Evolutionary conservation across 768 basidiomycete species (phyloP).

Genomic region (Leccinum sublutescens): DNA sequence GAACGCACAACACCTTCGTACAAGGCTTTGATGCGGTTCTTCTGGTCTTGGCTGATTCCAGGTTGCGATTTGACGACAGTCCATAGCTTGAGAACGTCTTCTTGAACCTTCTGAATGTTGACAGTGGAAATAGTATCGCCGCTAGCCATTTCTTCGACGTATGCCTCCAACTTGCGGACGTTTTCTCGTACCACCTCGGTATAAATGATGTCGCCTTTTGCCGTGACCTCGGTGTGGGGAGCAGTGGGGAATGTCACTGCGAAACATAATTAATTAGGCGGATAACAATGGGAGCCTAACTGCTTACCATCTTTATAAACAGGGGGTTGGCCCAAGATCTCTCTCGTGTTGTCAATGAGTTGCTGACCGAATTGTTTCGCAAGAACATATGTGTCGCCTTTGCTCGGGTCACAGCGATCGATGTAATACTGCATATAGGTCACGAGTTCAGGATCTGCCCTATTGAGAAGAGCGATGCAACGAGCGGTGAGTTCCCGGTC

Average conservation of each 20-base stretch:
- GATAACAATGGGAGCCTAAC: background rate
- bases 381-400: conserved; percentile 90
- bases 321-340: conserved; percentile 80
- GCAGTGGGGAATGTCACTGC: conserved; percentile 97
- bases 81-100: conserved; percentile 96
- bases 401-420: conserved; percentile 71
- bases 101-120: conserved; percentile 97
- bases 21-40: conserved; percentile 89
- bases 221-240: conserved; percentile 90
- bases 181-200: conserved; percentile 94
- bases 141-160: conserved; percentile 98
- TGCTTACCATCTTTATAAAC: conserved; percentile 91
- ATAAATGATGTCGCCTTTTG: conserved; percentile 93
- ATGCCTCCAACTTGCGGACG: conserved; percentile 96
- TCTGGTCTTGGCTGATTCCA: conserved; percentile 95
- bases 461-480: conserved; percentile 96
- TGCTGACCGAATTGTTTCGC: conserved; percentile 97
- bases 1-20: conserved; percentile 97
- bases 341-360: conserved; percentile 89
- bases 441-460: conserved; percentile 89
- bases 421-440: conserved; percentile 97
- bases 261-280: background rate
- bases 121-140: conserved; percentile 83
- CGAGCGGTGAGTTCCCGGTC: conserved; percentile 96
- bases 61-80: conserved; percentile 96